Evolutionary conservation across 1,139 yeast species (phyloP).

Genomic region (Taphrina deformans): DNA sequence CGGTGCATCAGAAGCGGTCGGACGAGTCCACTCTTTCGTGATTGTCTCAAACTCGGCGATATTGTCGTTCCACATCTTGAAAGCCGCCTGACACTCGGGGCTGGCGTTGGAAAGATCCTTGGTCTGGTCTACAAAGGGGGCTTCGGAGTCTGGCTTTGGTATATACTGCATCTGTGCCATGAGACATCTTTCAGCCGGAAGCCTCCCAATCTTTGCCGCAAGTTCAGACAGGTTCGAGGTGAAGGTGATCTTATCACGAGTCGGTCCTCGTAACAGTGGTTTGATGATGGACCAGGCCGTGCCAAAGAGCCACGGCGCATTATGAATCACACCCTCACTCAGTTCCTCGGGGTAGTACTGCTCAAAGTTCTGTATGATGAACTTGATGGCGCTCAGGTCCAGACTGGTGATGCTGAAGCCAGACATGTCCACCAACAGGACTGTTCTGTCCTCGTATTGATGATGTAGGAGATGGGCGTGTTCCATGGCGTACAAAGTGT

Average conservation of each 20-base stretch:
- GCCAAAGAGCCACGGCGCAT: slow-evolving; percentile 31
- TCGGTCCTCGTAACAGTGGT: slow-evolving; percentile 22
- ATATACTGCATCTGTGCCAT: slow-evolving; percentile 14
- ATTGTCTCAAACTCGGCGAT: slow-evolving; percentile 9
- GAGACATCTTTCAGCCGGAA: slow-evolving; percentile 13
- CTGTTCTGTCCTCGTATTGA: slow-evolving; percentile 28
- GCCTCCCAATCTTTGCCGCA: slow-evolving; percentile 20
- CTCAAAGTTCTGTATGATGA: slow-evolving; percentile 31
- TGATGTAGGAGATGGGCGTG: slow-evolving; percentile 25
- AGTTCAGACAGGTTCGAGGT: slow-evolving; percentile 18
- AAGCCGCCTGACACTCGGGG: slow-evolving; percentile 9
- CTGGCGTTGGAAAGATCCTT: slow-evolving; percentile 3
- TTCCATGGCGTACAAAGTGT: slow-evolving; percentile 26
- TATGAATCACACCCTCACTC: slow-evolving; percentile 28
- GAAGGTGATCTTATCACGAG: slow-evolving; percentile 27
- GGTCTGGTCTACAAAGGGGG: slow-evolving; percentile 11
- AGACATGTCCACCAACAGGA: slow-evolving; percentile 28
- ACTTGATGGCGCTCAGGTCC: slow-evolving; percentile 28
- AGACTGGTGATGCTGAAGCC: slow-evolving; percentile 21
- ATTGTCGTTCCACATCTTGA: slow-evolving; percentile 16
- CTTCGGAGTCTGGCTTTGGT: slow-evolving; percentile 9
- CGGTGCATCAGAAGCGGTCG: slow-evolving; percentile 2
- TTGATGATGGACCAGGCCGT: slow-evolving; percentile 29
- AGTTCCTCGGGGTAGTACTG: slow-evolving; percentile 31
- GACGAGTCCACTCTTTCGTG: slow-evolving; percentile 21